These are phyloP conservation scores for Schizochytrium sp. DNA, from an alignment of 108 stramenopile species.

Conservation along the genomic window DNA sequence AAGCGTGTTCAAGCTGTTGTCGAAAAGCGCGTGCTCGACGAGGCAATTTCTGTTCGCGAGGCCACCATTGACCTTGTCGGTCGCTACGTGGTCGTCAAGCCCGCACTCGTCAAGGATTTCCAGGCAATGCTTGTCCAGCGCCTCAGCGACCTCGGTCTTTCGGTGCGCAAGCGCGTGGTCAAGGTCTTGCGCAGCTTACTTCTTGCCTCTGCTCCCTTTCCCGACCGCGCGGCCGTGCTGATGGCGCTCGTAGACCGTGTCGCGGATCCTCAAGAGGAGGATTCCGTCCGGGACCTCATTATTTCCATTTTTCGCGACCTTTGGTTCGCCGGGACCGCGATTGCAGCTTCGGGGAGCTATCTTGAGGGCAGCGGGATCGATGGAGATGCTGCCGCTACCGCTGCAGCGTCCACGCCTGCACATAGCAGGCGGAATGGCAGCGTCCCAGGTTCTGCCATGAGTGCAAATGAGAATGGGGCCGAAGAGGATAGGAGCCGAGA, in stretches of 20 bases:
- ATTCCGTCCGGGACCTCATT: background rate
- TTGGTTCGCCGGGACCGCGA: background rate
- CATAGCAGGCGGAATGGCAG: background rate
- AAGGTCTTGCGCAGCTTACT: conserved; percentile 31
- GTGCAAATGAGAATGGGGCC: too few species aligned
- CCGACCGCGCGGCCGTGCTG: background rate
- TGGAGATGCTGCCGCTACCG: too few species aligned
- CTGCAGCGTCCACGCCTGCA: too few species aligned
- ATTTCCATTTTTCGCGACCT: background rate
- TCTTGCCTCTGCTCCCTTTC: background rate
- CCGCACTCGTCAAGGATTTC: conserved; percentile 27
- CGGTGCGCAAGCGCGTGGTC: conserved; percentile 40
- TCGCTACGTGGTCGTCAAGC: conserved; percentile 29
- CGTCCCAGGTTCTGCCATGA: background rate
- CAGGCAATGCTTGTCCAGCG: conserved; percentile 29
- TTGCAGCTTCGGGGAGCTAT: background rate
- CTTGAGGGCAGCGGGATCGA: too few species aligned
- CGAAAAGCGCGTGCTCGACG: conserved; percentile 9
- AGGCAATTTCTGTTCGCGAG: conserved; percentile 39
- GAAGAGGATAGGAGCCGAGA: background rate
- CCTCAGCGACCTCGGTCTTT: conserved; percentile 39
- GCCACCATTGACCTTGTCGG: conserved; percentile 39
- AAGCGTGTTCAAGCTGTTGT: background rate
- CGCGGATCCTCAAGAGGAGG: conserved; percentile 4
- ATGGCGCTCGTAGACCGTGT: background rate